Evolutionary conservation across 805 yeast species (phyloP).

Genomic region (Scheffersomyces lignosus): DNA sequence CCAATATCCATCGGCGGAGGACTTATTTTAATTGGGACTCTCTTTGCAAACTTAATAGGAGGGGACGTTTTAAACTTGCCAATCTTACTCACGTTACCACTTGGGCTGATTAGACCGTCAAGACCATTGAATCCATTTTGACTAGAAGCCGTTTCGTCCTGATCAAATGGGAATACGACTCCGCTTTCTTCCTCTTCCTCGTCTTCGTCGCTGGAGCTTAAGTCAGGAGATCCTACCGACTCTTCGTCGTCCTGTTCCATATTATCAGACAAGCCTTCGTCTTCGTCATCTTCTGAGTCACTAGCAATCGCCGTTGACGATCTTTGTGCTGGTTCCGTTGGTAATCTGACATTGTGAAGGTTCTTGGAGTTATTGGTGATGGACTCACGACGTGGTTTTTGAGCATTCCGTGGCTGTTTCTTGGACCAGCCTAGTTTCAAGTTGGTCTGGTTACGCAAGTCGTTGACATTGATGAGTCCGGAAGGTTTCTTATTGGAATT

Average conservation of each 20-base stretch:
- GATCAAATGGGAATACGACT: slow-evolving; percentile 27
- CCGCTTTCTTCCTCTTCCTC: slow-evolving; percentile 23
- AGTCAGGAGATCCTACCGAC: slow-evolving; percentile 42
- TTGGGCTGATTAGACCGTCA: slow-evolving; percentile 2
- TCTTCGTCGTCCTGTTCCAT: slow-evolving; percentile 37
- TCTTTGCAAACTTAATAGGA: slow-evolving; percentile 43
- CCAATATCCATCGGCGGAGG: slow-evolving; percentile 36
- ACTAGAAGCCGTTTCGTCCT: slow-evolving; percentile 21
- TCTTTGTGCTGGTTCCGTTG: slow-evolving; percentile 38
- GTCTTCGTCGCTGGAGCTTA: slow-evolving; percentile 29
- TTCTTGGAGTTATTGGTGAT: slow-evolving; percentile 48
- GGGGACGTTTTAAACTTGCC: slow-evolving; percentile 24
- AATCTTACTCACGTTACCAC: not conserved
- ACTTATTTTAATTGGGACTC: slow-evolving; percentile 38
- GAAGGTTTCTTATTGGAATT: slow-evolving; percentile 27
- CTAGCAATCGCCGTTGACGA: slow-evolving; percentile 23
- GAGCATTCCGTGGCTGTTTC: slow-evolving; percentile 22
- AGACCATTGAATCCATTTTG: slow-evolving; percentile 5
- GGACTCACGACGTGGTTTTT: slow-evolving; percentile 45
- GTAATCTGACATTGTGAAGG: slow-evolving; percentile 47
- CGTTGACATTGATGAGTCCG: slow-evolving; percentile 30
- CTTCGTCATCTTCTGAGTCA: slow-evolving; percentile 33
- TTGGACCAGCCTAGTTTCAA: slow-evolving; percentile 41
- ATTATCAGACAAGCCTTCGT: slow-evolving; percentile 32
- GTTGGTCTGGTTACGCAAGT: slow-evolving; percentile 33